Percentiles rank a stretch among this genome's conserved stretches.
Conservation (phyloP, 495 filamentous ascomycete genomes). For the Rhypophila decipiens region DNA sequence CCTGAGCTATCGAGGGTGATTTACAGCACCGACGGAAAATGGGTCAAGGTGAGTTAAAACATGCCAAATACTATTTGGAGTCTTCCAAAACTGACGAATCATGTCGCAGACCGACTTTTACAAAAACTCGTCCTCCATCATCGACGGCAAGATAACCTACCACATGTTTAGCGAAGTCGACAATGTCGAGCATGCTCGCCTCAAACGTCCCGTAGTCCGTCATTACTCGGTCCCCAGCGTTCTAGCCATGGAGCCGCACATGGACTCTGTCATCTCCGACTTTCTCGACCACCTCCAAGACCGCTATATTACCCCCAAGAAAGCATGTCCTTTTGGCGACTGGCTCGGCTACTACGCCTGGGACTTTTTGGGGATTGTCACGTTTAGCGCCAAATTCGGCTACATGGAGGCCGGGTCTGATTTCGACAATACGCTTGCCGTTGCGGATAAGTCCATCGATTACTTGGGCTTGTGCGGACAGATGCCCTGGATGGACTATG, state of each 20-base stretch:
- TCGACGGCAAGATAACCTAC: conserved; percentile 31
- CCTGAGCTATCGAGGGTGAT: conserved; percentile 18
- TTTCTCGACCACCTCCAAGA: conserved; percentile 24
- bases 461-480: conserved; percentile 21
- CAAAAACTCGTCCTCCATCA: conserved; percentile 28
- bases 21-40: conserved; percentile 21
- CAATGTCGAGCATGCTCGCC: conserved; percentile 22
- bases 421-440: conserved; percentile 19
- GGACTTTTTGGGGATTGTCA: conserved; percentile 40
- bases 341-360: conserved; percentile 29
- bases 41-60: conserved; percentile 11
- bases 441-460: conserved; percentile 15
- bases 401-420: conserved; percentile 20
- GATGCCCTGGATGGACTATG: conserved; percentile 24
- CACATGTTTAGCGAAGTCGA: conserved; percentile 32
- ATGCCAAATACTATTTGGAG: neutral
- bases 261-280: conserved; percentile 26
- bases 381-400: conserved; percentile 30
- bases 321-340: conserved; percentile 17
- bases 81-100: neutral
- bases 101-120: conserved; percentile 35
- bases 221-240: conserved; percentile 30
- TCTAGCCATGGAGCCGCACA: conserved; percentile 25
- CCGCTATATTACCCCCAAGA: conserved; percentile 12
- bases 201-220: conserved; percentile 32